These are phyloP conservation scores for Spinellus fusiger DNA, from an alignment of 192 early-diverging fungal species.

Conservation along the genomic window DNA sequence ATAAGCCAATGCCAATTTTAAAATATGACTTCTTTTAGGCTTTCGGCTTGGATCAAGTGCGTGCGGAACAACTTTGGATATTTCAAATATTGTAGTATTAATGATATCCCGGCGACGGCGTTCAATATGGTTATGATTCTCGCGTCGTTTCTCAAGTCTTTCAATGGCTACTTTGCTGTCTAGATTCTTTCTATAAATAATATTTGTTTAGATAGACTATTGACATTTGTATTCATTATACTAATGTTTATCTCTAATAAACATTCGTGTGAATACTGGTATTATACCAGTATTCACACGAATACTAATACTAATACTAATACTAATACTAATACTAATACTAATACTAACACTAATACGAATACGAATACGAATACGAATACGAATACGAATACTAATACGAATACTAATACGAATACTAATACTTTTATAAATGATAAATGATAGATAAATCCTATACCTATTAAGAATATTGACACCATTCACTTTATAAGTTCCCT, in stretches of 20 bases:
- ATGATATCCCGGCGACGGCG: slow-evolving; percentile 68
- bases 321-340: no score
- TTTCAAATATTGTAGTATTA: slow-evolving; percentile 65
- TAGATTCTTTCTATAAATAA: slow-evolving; percentile 17
- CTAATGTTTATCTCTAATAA: not conserved
- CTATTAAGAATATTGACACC: slow-evolving; percentile 26
- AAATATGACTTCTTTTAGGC: slow-evolving; percentile 67
- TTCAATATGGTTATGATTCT: slow-evolving; percentile 76
- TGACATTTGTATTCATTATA: not conserved
- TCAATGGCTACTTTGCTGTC: slow-evolving; percentile 60
- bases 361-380: no score
- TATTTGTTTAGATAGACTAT: not conserved
- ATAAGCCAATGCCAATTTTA: slow-evolving; percentile 60
- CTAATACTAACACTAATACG: no score
- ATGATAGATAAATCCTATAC: no score
- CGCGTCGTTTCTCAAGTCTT: slow-evolving; percentile 64
- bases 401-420: no score
- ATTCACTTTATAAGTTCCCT: not conserved
- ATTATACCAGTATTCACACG: not conserved
- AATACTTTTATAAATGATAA: no score
- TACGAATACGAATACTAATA: no score
- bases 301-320: no score
- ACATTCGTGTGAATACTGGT: not conserved
- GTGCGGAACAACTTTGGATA: slow-evolving; percentile 58
- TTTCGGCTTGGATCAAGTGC: slow-evolving; percentile 51